phyloP scores from a whole-genome alignment of 1,284 basidiomycete genomes.

The Ustilago trichophora region DNA sequence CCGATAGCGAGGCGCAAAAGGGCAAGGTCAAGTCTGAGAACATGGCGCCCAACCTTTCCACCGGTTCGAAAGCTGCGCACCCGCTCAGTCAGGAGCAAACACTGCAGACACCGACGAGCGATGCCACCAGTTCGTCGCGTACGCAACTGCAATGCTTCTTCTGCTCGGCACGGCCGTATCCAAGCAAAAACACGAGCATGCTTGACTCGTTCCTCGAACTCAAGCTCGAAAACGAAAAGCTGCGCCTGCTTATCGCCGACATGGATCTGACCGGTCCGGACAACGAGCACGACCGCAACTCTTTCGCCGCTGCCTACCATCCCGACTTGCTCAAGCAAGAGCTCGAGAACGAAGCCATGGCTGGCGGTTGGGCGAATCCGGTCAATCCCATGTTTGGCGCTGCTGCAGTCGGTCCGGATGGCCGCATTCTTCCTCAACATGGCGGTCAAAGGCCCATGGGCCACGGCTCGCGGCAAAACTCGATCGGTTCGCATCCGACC shows the following conservation, averaged over 20 bases:
- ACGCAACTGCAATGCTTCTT: conserved; percentile 56
- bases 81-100: conserved; percentile 42
- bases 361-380: conserved; percentile 19
- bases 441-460: conserved; percentile 12
- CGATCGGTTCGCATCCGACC: conserved; percentile 36
- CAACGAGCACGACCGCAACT: conserved; percentile 25
- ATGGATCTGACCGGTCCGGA: conserved; percentile 37
- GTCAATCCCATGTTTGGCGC: conserved; percentile 42
- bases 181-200: conserved; percentile 60
- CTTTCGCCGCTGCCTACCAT: conserved; percentile 35
- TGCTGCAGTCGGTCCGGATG: conserved; percentile 31
- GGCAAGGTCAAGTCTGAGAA: conserved; percentile 29
- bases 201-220: conserved; percentile 63
- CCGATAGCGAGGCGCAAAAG: conserved; percentile 14
- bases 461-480: conserved; percentile 28
- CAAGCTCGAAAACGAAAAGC: conserved; percentile 62
- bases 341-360: conserved; percentile 29
- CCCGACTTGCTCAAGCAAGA: conserved; percentile 48
- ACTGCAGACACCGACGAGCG: conserved; percentile 39
- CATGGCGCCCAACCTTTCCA: conserved; percentile 25
- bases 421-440: conserved; percentile 16
- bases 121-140: conserved; percentile 22
- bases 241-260: conserved; percentile 48
- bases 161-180: conserved; percentile 56
- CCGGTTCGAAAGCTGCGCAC: conserved; percentile 19